Conservation (phyloP, 2,329 filamentous ascomycete species). For the Phialophora chinensis region DNA sequence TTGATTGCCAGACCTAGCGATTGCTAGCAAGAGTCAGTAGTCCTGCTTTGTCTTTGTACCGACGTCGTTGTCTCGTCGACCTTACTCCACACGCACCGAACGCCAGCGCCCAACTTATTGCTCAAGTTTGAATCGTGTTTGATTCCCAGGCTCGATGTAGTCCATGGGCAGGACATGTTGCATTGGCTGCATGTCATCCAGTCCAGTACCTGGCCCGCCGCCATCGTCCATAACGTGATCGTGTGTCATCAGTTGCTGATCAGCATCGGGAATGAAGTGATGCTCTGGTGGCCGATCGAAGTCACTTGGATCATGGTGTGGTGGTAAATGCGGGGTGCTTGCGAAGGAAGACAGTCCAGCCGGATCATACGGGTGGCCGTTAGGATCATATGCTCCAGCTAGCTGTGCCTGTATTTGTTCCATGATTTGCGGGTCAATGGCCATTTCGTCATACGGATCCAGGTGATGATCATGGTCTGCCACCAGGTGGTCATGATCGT, state of each 20-base stretch:
- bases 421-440: slow-evolving; percentile 68
- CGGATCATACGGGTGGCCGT: slow-evolving; percentile 33
- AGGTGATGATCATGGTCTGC: slow-evolving; percentile 46
- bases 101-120: slow-evolving; percentile 30
- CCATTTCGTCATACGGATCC: slow-evolving; percentile 56
- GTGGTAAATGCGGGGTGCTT: slow-evolving; percentile 33
- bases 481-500: slow-evolving; percentile 44
- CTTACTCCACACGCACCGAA: slow-evolving; percentile 40
- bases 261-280: slow-evolving; percentile 33
- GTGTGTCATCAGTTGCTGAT: slow-evolving; percentile 20
- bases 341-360: slow-evolving; percentile 34
- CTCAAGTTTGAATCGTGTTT: slow-evolving; percentile 32
- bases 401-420: slow-evolving; percentile 51
- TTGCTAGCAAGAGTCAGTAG: slow-evolving; percentile 23
- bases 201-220: slow-evolving; percentile 30
- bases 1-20: background rate
- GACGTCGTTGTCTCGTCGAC: background rate
- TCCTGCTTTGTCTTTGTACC: background rate
- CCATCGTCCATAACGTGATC: slow-evolving; percentile 40
- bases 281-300: slow-evolving; percentile 32
- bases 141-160: slow-evolving; percentile 36
- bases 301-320: slow-evolving; percentile 35
- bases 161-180: slow-evolving; percentile 40
- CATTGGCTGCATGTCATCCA: slow-evolving; percentile 40
- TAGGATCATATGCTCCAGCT: slow-evolving; percentile 32